Evolutionary conservation across 805 yeast species (phyloP), one percentile per base, ranked within the genome.

Genomic region (Hanseniaspora mollemarum): DNA sequence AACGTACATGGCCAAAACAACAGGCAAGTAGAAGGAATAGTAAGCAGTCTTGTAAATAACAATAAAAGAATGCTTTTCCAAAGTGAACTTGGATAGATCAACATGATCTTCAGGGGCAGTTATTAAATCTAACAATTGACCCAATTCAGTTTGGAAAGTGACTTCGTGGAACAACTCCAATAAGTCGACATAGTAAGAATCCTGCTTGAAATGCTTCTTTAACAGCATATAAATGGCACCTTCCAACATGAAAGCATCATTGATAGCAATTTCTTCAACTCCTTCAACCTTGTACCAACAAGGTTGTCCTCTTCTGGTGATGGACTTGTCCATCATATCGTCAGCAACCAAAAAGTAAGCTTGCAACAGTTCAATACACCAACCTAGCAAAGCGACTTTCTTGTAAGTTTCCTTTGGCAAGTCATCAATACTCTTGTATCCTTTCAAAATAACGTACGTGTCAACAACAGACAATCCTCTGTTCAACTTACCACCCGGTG

Each of bases 251-350:
- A 92, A 92, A 3, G 98, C 79, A 64, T 92, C 99, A 63, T 92
- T 92, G 68, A 92, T 92, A 54, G 99, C 98, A 64, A 92, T 82
- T 65, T 87, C 87, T 37, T 85, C 86, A 54, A 92, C 96, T 36
- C 78, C 78, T 57, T 76, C 79, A 32, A 70, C 75, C 62, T 74
- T 79, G 73, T 87, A 92, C 98, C 98, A 92, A 69, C 98, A 92
- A 57, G 96, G 92, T 70, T 90, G 96, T 54, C 96, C 98, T 67
- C 98, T 82, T 75, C 98, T 84, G 38, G 98, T 92, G 66, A 86
- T 83, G 31, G 95, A 84, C 58, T 80, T 78, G 67, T 92, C 98
- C 98, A 92, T 92, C 80, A 92, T 92, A 66, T 92, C 98, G 66
- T 92, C 98, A 29, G 97, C 94, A 52, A 92, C 97, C 61, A 92